Percentiles rank a stretch among this genome's conserved stretches.
These are phyloP conservation scores for Aspergillus campestris DNA, from an alignment of 495 filamentous ascomycete genomes.

Conservation along the genomic window DNA sequence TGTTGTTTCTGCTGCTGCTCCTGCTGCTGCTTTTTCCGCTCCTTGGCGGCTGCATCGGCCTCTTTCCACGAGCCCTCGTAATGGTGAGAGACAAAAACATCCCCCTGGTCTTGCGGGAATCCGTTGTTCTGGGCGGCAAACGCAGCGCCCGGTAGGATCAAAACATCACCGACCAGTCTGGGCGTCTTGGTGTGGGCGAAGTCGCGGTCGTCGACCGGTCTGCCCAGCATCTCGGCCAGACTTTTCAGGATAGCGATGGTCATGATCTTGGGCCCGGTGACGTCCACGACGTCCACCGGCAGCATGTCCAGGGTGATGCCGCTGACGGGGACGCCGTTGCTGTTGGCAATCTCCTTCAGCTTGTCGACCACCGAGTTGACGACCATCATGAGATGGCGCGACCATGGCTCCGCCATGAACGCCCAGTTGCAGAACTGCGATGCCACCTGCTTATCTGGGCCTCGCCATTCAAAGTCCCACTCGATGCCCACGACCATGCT, in stretches of 20 bases:
- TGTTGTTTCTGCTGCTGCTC: constrained; percentile 6
- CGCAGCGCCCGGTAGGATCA: constrained; percentile 32
- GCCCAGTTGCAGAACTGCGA: constrained; percentile 37
- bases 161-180: constrained; percentile 29
- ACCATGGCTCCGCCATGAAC: constrained; percentile 23
- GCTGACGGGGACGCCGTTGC: constrained; percentile 16
- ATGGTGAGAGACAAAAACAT: constrained; percentile 23
- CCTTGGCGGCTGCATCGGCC: constrained; percentile 11
- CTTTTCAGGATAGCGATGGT: constrained; percentile 27
- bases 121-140: constrained; percentile 29
- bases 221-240: constrained; percentile 12
- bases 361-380: constrained; percentile 22
- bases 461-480: constrained; percentile 26
- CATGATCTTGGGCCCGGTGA: constrained; percentile 34
- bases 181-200: constrained; percentile 23
- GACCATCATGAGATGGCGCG: constrained; percentile 22
- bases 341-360: constrained; percentile 18
- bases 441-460: constrained; percentile 21
- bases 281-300: constrained; percentile 26
- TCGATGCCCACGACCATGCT: constrained; percentile 40
- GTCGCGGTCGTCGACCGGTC: constrained; percentile 16
- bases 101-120: constrained; percentile 18
- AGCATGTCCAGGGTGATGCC: constrained; percentile 22
- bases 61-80: constrained; percentile 28
- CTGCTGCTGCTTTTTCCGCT: constrained; percentile 11